Evolutionary conservation across 371 early-diverging fungal genomes (phyloP).

Genomic region (Zopfochytrium polystomum): DNA sequence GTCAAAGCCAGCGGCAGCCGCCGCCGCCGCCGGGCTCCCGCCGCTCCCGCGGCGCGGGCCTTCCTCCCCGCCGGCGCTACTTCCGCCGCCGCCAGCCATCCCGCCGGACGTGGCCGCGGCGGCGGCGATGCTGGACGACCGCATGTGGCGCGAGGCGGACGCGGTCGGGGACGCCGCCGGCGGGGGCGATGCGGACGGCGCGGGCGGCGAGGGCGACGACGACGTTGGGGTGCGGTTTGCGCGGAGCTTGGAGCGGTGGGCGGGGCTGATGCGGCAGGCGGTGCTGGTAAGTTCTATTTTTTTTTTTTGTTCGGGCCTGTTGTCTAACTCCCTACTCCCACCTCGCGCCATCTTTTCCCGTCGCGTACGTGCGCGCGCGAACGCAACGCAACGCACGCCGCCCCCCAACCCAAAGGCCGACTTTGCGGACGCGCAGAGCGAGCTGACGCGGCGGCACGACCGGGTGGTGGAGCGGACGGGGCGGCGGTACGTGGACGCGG

Average conservation of each 20-base stretch:
- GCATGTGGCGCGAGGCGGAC: background rate
- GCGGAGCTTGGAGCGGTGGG: constrained; percentile 34
- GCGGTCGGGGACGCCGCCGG: background rate
- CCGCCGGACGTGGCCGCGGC: background rate
- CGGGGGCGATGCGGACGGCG: background rate
- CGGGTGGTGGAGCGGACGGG: constrained; percentile 17
- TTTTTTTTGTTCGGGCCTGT: background rate
- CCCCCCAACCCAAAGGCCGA: constrained; percentile 21
- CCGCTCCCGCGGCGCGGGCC: background rate
- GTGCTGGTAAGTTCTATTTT: constrained; percentile 22
- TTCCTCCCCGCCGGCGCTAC: background rate
- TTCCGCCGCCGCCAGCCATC: background rate
- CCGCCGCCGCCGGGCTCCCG: background rate
- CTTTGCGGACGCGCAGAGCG: constrained; percentile 21
- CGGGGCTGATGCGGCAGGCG: constrained; percentile 29
- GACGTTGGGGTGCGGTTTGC: constrained; percentile 19
- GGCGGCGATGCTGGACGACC: background rate
- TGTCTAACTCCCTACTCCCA: background rate
- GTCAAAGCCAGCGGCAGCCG: no score
- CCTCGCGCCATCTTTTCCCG: background rate
- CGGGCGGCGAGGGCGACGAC: background rate
- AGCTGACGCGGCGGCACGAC: constrained; percentile 19
- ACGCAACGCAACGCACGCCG: no score
- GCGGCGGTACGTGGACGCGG: constrained; percentile 15
- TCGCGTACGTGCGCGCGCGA: no score